Conservation (phyloP, 495 filamentous ascomycete genomes). For the Alectoria sarmentosa region DNA sequence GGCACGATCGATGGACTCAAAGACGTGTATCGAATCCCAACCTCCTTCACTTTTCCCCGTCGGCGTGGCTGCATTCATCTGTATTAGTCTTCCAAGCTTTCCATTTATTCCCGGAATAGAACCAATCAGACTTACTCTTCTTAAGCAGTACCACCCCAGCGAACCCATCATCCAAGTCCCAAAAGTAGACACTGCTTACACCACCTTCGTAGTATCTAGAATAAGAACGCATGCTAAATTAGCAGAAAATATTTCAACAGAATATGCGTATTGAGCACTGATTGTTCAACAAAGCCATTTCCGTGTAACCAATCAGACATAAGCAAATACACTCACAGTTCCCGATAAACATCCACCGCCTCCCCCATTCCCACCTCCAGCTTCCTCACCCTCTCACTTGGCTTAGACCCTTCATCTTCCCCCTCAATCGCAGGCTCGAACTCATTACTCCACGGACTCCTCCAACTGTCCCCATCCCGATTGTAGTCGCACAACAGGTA, state of each 20-base stretch:
- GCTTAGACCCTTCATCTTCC: slow-evolving; percentile 62
- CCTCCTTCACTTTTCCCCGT: slow-evolving; percentile 67
- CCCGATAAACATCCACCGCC: slow-evolving; percentile 93
- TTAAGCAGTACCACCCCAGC: slow-evolving; percentile 92
- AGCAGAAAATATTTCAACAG: background rate
- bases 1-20: slow-evolving; percentile 86
- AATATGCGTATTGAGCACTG: too few species aligned
- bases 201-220: slow-evolving; percentile 88
- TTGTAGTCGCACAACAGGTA: slow-evolving; percentile 99
- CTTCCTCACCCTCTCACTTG: slow-evolving; percentile 79
- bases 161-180: slow-evolving; percentile 98
- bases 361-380: slow-evolving; percentile 93
- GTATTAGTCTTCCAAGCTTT: slow-evolving; percentile 2
- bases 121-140: slow-evolving; percentile 56
- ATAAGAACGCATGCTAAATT: background rate
- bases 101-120: too few species aligned
- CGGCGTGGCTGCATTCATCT: slow-evolving; percentile 50
- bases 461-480: slow-evolving; percentile 94
- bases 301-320: too few species aligned
- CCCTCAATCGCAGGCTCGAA: slow-evolving; percentile 75
- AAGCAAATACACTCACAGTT: slow-evolving; percentile 53
- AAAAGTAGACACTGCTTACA: slow-evolving; percentile 92
- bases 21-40: slow-evolving; percentile 99
- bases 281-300: background rate
- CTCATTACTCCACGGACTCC: slow-evolving; percentile 96